A percentile compares a stretch with the other conserved stretches of the same genome.
Evolutionary conservation across 108 stramenopile species (phyloP).

Genomic region (Skeletonema menzelii): DNA sequence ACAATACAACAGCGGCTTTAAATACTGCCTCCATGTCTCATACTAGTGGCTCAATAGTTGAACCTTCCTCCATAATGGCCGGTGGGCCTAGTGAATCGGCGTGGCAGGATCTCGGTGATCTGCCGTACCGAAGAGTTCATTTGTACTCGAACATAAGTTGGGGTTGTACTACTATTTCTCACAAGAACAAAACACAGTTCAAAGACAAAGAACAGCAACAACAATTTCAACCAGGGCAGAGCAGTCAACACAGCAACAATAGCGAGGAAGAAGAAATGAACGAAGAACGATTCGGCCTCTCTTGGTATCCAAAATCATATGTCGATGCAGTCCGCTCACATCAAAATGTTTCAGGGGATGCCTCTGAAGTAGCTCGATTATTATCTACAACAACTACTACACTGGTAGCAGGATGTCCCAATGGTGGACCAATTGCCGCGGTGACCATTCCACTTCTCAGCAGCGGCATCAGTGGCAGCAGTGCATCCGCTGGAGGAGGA

Average conservation of each 20-base stretch:
- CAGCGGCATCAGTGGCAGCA: slow-evolving; percentile 24
- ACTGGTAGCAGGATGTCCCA: slow-evolving; percentile 74
- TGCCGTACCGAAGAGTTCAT: slow-evolving; percentile 80
- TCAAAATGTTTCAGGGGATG: slow-evolving; percentile 22
- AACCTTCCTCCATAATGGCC: not conserved
- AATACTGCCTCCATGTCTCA: not conserved
- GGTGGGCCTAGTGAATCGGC: slow-evolving; percentile 46
- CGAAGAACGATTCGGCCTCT: slow-evolving; percentile 34
- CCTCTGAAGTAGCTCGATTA: slow-evolving; percentile 51
- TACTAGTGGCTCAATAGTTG: not conserved
- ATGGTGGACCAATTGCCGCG: slow-evolving; percentile 81
- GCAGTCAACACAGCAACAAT: not conserved
- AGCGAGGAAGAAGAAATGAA: not conserved
- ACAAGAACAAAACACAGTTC: not conserved
- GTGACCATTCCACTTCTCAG: slow-evolving; percentile 66
- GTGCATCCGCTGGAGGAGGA: not conserved
- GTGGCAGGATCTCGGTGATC: slow-evolving; percentile 82
- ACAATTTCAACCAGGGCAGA: not conserved
- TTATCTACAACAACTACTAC: slow-evolving; percentile 71
- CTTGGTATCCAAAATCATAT: slow-evolving; percentile 39
- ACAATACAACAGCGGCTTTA: not conserved
- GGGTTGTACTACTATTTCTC: slow-evolving; percentile 18
- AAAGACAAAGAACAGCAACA: not conserved
- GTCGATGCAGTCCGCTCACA: slow-evolving; percentile 31
- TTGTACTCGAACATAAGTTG: slow-evolving; percentile 71